Base-by-base conservation (phyloP, 305 asterid species). In the Fraxinus dipetala region DNA sequence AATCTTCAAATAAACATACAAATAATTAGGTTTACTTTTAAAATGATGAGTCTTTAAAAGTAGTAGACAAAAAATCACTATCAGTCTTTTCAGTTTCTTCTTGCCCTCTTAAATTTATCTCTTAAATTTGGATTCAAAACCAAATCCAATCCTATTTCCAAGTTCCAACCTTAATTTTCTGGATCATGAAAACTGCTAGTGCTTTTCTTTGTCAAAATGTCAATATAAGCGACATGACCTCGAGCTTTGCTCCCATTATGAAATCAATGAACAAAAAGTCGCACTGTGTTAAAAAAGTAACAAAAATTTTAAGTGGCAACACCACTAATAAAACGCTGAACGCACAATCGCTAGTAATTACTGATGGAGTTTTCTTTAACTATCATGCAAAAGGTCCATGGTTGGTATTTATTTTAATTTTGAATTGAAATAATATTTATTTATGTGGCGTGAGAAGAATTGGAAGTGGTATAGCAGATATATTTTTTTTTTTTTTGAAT, bases 201-300 rank as follows among this genome's bases (percentile, higher is more conserved):
- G 65, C 65, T 6, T 75, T 88, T 81, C 84, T 59, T 81, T 85
- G 84, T 78, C 65, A 54, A 54, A 54, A 54, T 54, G 65, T 54
- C 77, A 31, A 35, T 59, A 72, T 75, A 72, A 76, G 63, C 54
- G 76, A 81, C 87, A 81, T 77, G 30, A 79, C 91, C 93, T 91
- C 97, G 94, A 92, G 93, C 95, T 88, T 84, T 86, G 95, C 83
- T 87, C 95, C 97, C 95, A 91, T 87, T 89, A 84, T 88, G 48
- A 61, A 72, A 75, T 85, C 77, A 67, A 79, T 51, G 54, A 69
- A 65, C 36, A 36, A 54, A 72, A 65, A 31, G 43, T 2, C 24
- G 75, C 16, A 14, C 43, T 4, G 24, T 54, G 22, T 54, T 54
- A 54, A n/a, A 54, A 54, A 54, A 54, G 61, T n/a, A 5, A 6